phyloP scores from a whole-genome alignment of 129 eudicot species.

The Arctium lappa region DNA sequence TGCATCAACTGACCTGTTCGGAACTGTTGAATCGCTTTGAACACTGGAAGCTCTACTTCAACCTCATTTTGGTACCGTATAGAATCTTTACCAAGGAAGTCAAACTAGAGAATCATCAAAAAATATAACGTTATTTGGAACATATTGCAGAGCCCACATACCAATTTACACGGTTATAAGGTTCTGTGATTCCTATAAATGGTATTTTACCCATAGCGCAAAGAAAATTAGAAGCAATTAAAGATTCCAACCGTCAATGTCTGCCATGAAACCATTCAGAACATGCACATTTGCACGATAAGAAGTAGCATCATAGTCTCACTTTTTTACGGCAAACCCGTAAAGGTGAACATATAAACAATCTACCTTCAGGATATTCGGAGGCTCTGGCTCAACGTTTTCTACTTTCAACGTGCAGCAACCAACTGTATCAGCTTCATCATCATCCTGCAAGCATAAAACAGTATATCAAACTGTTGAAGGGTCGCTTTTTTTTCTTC shows the following conservation, averaged over 20 bases:
- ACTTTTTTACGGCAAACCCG: background rate
- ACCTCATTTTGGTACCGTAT: conserved; percentile 88
- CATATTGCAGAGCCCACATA: background rate
- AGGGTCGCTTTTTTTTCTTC: background rate
- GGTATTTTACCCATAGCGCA: background rate
- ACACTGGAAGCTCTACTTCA: conserved; percentile 76
- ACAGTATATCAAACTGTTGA: conserved; percentile 10
- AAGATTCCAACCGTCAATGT: background rate
- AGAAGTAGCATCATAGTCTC: background rate
- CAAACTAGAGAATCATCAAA: conserved; percentile 60
- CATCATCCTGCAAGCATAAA: conserved; percentile 74
- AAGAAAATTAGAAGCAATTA: background rate
- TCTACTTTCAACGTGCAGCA: conserved; percentile 96
- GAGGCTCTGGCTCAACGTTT: conserved; percentile 87
- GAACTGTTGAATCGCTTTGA: conserved; percentile 87
- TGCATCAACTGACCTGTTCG: conserved; percentile 55
- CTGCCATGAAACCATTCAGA: background rate
- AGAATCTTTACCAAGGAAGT: conserved; percentile 99
- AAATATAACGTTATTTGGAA: conserved; percentile 1
- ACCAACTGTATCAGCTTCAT: conserved; percentile 99
- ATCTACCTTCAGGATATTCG: conserved; percentile 78
- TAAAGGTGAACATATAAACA: background rate
- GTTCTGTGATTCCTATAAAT: background rate
- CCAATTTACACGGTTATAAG: background rate
- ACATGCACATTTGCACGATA: background rate